Conservation (phyloP, 1,284 basidiomycete species). For the Golubevia pallescens region DNA sequence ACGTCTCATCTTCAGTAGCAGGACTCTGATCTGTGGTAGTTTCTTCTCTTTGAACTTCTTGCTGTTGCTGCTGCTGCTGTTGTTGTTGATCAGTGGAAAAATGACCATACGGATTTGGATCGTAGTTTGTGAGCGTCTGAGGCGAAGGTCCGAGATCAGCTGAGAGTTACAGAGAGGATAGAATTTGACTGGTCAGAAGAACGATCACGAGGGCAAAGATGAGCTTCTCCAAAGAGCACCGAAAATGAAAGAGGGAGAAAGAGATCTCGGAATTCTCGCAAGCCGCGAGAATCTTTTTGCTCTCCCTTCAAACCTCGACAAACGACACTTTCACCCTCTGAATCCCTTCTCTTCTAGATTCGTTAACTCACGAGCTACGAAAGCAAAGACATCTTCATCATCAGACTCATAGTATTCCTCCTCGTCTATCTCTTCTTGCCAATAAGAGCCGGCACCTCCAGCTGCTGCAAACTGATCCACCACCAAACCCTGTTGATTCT, state of each 20-base stretch:
- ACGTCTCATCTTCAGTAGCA: constrained; percentile 31
- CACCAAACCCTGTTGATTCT: not conserved
- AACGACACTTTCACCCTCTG: not conserved
- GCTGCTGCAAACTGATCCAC: not conserved
- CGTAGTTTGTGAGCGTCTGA: constrained; percentile 28
- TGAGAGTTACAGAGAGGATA: not conserved
- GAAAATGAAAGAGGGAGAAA: not conserved
- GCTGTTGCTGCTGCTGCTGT: constrained; percentile 6
- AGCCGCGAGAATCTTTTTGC: too few relatives aligned
- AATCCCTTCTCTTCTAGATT: not conserved
- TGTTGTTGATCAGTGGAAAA: not conserved
- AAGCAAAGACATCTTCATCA: constrained; percentile 60
- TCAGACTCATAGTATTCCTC: constrained; percentile 48
- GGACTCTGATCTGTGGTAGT: too few relatives aligned
- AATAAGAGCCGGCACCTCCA: not conserved
- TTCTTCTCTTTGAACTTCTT: not conserved
- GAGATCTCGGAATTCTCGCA: too few relatives aligned
- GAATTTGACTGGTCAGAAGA: not conserved
- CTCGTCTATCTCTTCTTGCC: constrained; percentile 37
- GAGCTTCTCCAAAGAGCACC: too few relatives aligned
- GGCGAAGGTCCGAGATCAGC: constrained; percentile 32
- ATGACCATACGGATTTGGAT: constrained; percentile 8
- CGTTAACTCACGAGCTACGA: constrained; percentile 36
- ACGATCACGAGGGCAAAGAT: too few relatives aligned
- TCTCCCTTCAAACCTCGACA: too few relatives aligned